Evolutionary conservation across 345 rosid genomes (phyloP), one percentile per base, ranked within the genome.

Genomic region (Abelmoschus esculentus): DNA sequence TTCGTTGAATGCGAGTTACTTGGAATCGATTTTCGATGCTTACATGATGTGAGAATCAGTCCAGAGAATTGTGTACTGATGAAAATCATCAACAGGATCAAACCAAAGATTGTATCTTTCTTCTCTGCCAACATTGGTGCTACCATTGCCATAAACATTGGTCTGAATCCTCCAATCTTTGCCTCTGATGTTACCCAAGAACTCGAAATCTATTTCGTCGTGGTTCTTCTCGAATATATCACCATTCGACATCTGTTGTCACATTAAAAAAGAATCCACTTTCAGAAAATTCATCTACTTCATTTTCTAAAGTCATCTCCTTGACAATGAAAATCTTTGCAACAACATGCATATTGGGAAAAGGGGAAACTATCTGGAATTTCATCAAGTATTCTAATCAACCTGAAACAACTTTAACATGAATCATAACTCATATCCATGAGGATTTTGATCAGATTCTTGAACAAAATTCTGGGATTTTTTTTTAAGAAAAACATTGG

Each of bases 141-240:
- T 95, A 65, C 99, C 97, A 80, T 95, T 90, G 61, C 99, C 99
- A 54, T 95, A 95, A 67, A 91, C 66, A 56, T 95, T 95, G 50
- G 97, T 95, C 84, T 95, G 99, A 82, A 95, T 85, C 84, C 99
- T 95, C 99, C 99, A 95, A 60, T 95, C 89, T 79, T 87, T 91
- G 67, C 97, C 99, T 85, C 97, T 90, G 26, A 95, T 91, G 75
- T 95, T 95, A 5, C 99, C 99, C 80, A 95, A 77, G 83, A 95
- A 95, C 84, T 95, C 97, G 62, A 95, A 95, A 83, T 95, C 99
- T 38, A 95, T 95, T 76, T 95, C 99, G 73, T 95, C 99, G 42
- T 95, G 99, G 74, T 90, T 95, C 85, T 86, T 95, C 90, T 87
- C 86, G 69, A 82, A 95, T 54, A 80, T 83, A 73, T 95, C 99